Conservation (phyloP, 345 rosid genomes). For the Bretschneidera sinensis region DNA sequence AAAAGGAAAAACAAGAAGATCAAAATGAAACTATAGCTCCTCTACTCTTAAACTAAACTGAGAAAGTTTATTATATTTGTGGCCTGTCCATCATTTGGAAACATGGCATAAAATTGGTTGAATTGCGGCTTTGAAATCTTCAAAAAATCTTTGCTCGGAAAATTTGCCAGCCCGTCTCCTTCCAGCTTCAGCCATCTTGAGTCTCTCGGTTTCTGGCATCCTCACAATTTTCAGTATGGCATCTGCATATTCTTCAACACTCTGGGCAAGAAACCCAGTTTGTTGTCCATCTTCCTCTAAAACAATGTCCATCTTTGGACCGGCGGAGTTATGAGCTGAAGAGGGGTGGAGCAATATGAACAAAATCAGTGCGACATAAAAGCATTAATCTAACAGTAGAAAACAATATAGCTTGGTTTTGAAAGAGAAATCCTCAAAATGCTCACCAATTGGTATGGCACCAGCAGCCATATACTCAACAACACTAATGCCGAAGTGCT, state of each 20-base stretch:
- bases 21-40: neutral
- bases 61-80: neutral
- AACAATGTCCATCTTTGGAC: conserved; percentile 93
- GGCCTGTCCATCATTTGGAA: conserved; percentile 12
- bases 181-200: conserved; percentile 69
- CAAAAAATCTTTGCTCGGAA: conserved; percentile 68
- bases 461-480: conserved; percentile 98
- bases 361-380: neutral
- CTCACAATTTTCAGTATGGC: conserved; percentile 52
- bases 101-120: conserved; percentile 33
- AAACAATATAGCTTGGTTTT: neutral
- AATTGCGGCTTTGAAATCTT: conserved; percentile 64
- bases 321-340: conserved; percentile 91
- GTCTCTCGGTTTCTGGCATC: conserved; percentile 66
- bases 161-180: conserved; percentile 65
- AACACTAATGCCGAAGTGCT: conserved; percentile 87
- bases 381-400: neutral
- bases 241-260: conserved; percentile 60
- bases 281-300: conserved; percentile 74
- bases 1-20: too few species aligned
- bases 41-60: neutral
- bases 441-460: conserved; percentile 83
- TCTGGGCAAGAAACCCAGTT: conserved; percentile 86
- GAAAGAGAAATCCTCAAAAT: neutral
- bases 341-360: neutral